These are phyloP conservation scores for Aspergillus ibericus DNA, from an alignment of 2,329 filamentous ascomycete species.

Conservation along the genomic window DNA sequence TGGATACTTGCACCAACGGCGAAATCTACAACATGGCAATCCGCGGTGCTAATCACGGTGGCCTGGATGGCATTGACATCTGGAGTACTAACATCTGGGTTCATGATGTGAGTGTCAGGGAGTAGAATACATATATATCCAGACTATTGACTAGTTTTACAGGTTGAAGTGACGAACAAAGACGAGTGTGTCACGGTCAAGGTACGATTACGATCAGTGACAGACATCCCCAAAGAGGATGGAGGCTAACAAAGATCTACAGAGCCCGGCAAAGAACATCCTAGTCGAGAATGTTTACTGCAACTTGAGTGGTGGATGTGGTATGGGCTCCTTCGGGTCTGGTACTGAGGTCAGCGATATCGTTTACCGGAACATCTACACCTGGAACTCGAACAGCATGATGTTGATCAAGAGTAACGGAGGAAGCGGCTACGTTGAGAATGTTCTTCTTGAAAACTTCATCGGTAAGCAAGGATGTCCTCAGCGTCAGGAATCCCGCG, in stretches of 20 bases:
- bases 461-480: constrained; percentile 33
- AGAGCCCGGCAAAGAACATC: constrained; percentile 54
- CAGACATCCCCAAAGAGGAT: background rate
- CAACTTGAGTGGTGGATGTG: constrained; percentile 61
- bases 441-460: constrained; percentile 57
- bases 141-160: background rate
- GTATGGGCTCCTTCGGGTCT: constrained; percentile 56
- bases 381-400: constrained; percentile 61
- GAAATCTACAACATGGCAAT: constrained; percentile 59
- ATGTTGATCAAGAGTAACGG: constrained; percentile 64
- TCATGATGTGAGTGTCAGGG: constrained; percentile 47
- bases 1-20: constrained; percentile 55
- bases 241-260: background rate
- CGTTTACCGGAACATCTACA: constrained; percentile 59
- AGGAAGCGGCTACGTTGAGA: constrained; percentile 54
- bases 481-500: background rate
- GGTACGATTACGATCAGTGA: constrained; percentile 18
- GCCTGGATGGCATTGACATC: constrained; percentile 59
- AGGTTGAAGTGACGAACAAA: constrained; percentile 61
- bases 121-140: background rate
- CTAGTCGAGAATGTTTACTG: constrained; percentile 62
- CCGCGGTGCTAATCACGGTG: constrained; percentile 53
- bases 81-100: constrained; percentile 59
- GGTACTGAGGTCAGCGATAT: constrained; percentile 54
- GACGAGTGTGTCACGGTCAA: constrained; percentile 63